Base-by-base conservation (phyloP, 2,329 filamentous ascomycete genomes). In the Monascus ruber region DNA sequence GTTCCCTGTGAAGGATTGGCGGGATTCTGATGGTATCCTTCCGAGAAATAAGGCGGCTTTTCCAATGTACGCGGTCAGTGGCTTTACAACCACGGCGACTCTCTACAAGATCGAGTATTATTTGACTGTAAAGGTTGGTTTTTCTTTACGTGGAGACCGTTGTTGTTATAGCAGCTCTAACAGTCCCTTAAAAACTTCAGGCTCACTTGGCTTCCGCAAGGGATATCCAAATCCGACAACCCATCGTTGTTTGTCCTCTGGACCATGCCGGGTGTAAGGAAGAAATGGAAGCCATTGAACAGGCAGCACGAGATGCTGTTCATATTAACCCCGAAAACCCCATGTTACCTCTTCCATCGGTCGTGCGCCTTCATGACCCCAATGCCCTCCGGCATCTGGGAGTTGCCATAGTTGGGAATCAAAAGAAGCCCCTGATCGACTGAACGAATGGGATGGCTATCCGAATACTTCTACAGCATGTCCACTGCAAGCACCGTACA, bases 21-120 rank as follows among this genome's bases (percentile, higher is more conserved):
- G 89, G 48, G 91, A 96, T 58, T 70, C 76, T 17, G 88, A 96
- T 38, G 91, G 91, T 25, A 81, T 95, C 43, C 72, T 96, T 54
- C 85, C 85, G 39, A 72, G 88, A 52, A 83, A 84, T 24, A 91
- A 87, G 60, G 75, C 85, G 6, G 84, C 81, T 25, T 96, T 95
- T 62, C 91, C 91, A 5, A 78, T 84, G 58, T 94, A 95, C 58
- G 79, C 83, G 40, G 82, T 95, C 34, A 80, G 76, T 28, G 89
- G 88, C 1, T 98, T 98, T 55, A 95, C 91, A 1, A 96, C 91
- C 0, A 85, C 85, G 5, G 93, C 86, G 28, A 89, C 83, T 29
- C 74, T 98, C 9, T 98, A 98, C 70, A 96, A 95, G 64, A 94
- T 98, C 58, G 89, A 98, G 64, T 98, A 95, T 59, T 98, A 89